phyloP scores from a whole-genome alignment of 345 rosid genomes.

The Mangifera indica region DNA sequence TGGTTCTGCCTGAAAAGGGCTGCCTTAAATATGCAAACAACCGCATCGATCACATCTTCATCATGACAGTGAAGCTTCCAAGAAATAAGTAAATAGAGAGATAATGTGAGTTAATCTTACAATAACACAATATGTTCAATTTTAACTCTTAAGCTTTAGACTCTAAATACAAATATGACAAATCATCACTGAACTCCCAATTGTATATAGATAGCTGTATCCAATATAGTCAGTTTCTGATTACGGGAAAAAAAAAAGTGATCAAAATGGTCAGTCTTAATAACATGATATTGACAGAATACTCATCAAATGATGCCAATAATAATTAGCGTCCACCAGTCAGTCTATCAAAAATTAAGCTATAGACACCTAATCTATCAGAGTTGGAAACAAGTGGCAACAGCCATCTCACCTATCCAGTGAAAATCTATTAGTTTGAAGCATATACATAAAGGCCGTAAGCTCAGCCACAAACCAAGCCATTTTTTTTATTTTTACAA shows the following conservation, averaged over 20 bases:
- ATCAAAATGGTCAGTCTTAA: not conserved
- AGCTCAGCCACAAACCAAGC: not conserved
- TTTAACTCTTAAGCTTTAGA: not conserved
- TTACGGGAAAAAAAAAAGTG: not conserved
- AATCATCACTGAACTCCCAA: not conserved
- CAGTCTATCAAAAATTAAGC: not conserved
- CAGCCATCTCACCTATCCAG: not conserved
- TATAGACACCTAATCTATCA: not conserved
- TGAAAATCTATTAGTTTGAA: not conserved
- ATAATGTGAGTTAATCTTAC: constrained; percentile 15
- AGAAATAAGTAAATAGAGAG: constrained; percentile 16
- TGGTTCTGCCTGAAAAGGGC: constrained; percentile 51
- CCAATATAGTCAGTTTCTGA: not conserved
- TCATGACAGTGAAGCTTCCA: constrained; percentile 67
- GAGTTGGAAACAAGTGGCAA: not conserved
- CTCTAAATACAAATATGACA: not conserved
- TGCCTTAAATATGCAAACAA: constrained; percentile 62
- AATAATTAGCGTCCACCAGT: not conserved
- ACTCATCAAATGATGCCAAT: not conserved
- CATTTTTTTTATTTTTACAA: not conserved
- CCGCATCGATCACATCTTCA: constrained; percentile 66
- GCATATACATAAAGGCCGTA: not conserved
- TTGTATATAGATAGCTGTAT: not conserved
- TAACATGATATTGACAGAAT: not conserved
- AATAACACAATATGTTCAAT: constrained; percentile 5